Evolutionary conservation across 805 yeast genomes (phyloP), one percentile per base, ranked within the genome.

Genomic region (Teunomyces tritomae): DNA sequence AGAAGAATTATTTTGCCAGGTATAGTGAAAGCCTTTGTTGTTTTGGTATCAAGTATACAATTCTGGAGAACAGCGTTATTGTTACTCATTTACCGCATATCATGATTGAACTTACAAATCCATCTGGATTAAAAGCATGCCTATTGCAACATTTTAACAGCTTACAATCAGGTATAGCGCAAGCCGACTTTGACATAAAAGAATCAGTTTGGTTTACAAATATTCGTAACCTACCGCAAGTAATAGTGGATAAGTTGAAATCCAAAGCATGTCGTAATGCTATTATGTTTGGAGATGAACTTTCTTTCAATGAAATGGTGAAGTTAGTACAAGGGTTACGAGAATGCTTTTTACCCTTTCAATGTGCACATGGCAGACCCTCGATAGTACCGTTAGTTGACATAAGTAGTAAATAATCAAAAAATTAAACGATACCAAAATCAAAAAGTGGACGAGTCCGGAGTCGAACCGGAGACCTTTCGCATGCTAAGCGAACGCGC

Each of bases 281-380:
- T 0, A 69, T 87, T 3, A 86, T 75, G 83, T 87, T 89, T 67
- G 96, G 96, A 0, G 82, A 80, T 37, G 33, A 46, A 1, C 59
- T 89, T 37, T 55, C 71, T 0, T 47, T 36, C 2, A 49, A 45
- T 0, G 78, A 83, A 44, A 83, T 88, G 64, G 49, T 54, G 5
- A 37, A 59, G 0, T 55, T 87, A 17, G 55, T 88, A 0, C 29
- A 42, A 1, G 51, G 64, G 1, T 67, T 89, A 27, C 53, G 70
- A 0, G 17, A 45, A 3, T 87, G 96, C 57, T 56, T 65, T 10
- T 63, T 73, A 14, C 95, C 96, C 0, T 85, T 87, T 53, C 82
- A 78, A 47, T 89, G 96, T 70, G 96, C 96, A 0, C 96, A 89
- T 62, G 96, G 96, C 0, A 65, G 96, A 47, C 95, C 96, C 0